phyloP scores from a whole-genome alignment of 768 basidiomycete species.

The Pilatotrama ljubarskyi region DNA sequence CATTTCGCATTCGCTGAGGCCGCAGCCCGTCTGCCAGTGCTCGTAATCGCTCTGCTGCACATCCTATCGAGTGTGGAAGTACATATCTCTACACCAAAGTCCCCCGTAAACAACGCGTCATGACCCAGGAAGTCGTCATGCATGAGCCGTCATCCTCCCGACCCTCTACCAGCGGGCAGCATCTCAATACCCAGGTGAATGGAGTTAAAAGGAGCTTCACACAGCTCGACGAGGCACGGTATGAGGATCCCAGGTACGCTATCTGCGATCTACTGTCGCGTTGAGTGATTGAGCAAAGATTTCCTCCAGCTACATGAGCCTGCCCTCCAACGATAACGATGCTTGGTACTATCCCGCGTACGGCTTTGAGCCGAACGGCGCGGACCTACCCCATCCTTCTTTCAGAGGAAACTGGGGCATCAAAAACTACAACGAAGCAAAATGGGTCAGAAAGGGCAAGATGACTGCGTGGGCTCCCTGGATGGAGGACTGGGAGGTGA shows the following conservation, averaged over 20 bases:
- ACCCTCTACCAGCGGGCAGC: conserved; percentile 24
- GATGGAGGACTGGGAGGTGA: conserved; percentile 85
- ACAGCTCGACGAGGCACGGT: conserved; percentile 25
- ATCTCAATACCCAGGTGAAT: conserved; percentile 11
- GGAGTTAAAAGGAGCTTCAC: conserved; percentile 20
- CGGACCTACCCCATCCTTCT: conserved; percentile 43
- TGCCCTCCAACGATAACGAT: conserved; percentile 63
- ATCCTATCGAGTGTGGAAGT: too few species aligned
- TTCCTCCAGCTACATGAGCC: conserved; percentile 23
- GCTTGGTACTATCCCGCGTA: conserved; percentile 86
- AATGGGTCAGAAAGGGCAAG: conserved; percentile 84
- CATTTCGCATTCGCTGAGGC: too few species aligned
- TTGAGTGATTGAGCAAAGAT: not conserved
- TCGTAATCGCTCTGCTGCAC: too few species aligned
- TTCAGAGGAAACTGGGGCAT: conserved; percentile 82
- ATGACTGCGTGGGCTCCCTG: conserved; percentile 82
- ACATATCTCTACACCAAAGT: not conserved
- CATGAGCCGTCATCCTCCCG: conserved; percentile 23
- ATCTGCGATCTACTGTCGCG: not conserved
- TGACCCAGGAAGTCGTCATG: conserved; percentile 13
- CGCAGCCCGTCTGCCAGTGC: too few species aligned
- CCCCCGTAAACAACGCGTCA: not conserved
- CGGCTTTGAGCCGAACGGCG: conserved; percentile 63
- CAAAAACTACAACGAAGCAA: conserved; percentile 70
- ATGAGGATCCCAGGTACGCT: conserved; percentile 29